Conservation (phyloP, 441 rosid species). For the Corymbia citriodora region DNA sequence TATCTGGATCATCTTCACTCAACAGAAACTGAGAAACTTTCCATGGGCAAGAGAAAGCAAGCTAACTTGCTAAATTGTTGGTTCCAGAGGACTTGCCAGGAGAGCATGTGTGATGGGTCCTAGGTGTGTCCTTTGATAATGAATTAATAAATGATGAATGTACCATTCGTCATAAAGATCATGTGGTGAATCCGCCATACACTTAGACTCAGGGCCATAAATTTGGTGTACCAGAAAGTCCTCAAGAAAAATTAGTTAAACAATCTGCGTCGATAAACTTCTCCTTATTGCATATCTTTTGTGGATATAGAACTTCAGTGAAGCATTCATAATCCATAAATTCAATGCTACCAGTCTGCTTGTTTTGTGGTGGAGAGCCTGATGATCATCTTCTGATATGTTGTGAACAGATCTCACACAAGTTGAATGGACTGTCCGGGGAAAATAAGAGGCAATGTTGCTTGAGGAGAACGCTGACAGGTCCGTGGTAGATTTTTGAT, state of each 20-base stretch:
- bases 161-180: neutral
- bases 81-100: neutral
- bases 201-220: neutral
- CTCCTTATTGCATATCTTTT: neutral
- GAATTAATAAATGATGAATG: neutral
- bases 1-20: neutral
- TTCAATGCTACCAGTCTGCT: neutral
- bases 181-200: neutral
- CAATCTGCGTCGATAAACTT: neutral
- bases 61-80: neutral
- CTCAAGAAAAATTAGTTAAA: neutral
- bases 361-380: neutral
- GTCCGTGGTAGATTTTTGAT: slow-evolving; percentile 48
- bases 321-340: neutral
- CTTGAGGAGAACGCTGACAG: slow-evolving; percentile 69
- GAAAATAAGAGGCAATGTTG: slow-evolving; percentile 49
- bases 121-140: neutral
- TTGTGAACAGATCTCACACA: slow-evolving; percentile 36
- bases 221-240: neutral
- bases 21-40: neutral
- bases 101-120: neutral
- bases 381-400: neutral
- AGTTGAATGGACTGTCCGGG: slow-evolving; percentile 22
- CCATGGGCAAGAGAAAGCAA: neutral
- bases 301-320: neutral